Base-by-base conservation (phyloP, 345 rosid species). In the Syzygium grande region DNA sequence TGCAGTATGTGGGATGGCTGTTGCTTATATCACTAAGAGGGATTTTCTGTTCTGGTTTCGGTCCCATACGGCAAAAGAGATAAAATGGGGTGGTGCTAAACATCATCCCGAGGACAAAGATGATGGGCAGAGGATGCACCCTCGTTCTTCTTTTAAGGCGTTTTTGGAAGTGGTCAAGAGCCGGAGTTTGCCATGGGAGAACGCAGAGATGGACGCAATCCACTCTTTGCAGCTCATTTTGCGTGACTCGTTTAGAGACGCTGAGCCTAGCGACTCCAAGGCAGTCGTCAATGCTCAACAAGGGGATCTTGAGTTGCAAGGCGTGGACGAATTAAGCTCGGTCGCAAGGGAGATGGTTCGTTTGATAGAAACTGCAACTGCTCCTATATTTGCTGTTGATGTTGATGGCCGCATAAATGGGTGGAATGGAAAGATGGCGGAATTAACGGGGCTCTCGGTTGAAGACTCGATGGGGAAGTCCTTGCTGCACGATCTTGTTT, bases 321-420 rank as follows among this genome's bases (percentile, higher is more conserved):
- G 97, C 43, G 73, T 96, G 85, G 98, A 98, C 84, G 99, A 97
- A 90, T 95, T 98, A 90, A 96, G 98, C 88, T 94, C 98, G 38
- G 99, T 97, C 85, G 99, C 99, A 16, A 95, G 99, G 90, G 99
- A 97, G 94, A 98, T 98, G 99, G 99, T 98, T 88, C 96, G 99
- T 90, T 91, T 98, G 87, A 98, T 98, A 73, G 99, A 98, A 90
- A 97, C 99, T 12, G 99, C 99, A 43, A 95, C 99, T 61, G 99
- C 96, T 88, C 99, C 99, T 51, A 97, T 98, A 92, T 98, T 98
- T n/a, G 98, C 98, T 38, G 98, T 97, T 34, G 99, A 97, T 87
- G 93, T 90, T 68, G 92, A 94, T 86, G 98, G 99, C n/a, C 52
- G 91, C 87, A 91, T 98, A 87, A 98, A 97, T 91, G 98, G 99